phyloP scores from a whole-genome alignment of 2,329 filamentous ascomycete species.

The Dothistroma pini region DNA sequence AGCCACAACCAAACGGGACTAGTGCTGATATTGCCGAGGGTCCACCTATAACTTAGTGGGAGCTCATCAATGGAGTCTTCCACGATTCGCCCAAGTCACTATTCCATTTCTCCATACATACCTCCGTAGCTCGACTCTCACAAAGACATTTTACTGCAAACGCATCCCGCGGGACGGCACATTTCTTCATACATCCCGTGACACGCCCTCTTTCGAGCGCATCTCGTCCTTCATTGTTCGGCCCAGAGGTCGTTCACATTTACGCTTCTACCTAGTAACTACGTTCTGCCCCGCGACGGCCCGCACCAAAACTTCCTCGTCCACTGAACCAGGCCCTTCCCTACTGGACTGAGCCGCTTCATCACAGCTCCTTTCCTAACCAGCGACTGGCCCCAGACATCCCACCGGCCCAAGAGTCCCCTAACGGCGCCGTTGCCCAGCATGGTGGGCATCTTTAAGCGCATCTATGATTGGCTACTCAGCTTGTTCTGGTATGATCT shows the following conservation, averaged over 20 bases:
- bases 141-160: not conserved
- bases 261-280: not conserved
- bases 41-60: not conserved
- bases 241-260: not conserved
- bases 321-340: slow-evolving; percentile 3
- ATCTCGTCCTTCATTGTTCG: not conserved
- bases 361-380: slow-evolving; percentile 4
- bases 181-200: not conserved
- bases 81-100: not conserved
- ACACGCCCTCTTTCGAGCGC: not conserved
- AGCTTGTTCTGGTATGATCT: slow-evolving; percentile 88
- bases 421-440: slow-evolving; percentile 28
- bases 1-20: not conserved
- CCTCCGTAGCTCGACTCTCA: not conserved
- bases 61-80: not conserved
- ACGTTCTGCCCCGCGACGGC: slow-evolving; percentile 3
- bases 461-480: slow-evolving; percentile 97
- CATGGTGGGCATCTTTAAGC: slow-evolving; percentile 91
- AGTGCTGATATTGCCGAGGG: not conserved
- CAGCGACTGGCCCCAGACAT: slow-evolving; percentile 13
- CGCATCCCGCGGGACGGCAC: not conserved
- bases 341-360: slow-evolving; percentile 7
- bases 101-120: not conserved
- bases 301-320: slow-evolving; percentile 4
- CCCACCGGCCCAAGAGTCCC: not conserved